Evolutionary conservation across 2,329 filamentous ascomycete species (phyloP), one percentile per base, ranked within the genome.

Genomic region (Xylaria sp.): DNA sequence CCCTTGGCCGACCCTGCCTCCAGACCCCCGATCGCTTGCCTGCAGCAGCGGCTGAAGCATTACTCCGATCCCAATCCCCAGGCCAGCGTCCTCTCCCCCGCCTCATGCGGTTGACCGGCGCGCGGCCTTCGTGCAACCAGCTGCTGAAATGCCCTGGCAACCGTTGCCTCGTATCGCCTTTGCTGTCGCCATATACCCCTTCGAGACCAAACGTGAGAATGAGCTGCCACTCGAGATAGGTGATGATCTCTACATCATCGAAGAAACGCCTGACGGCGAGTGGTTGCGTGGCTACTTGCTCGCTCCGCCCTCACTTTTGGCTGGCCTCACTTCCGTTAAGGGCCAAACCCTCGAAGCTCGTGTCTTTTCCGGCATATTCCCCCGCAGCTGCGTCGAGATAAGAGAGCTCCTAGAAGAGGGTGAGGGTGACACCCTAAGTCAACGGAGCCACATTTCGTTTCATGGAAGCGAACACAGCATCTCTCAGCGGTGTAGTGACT

Each of bases 361-460:
- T 65, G 94, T 99, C 60, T 99, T 97, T 73, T 96, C 92, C n/a
- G 94, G 94, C 68, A 96, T 99, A 70, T 99, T 99, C 72, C 94
- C 94, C 9, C 84, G 90, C 66, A 94, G 88, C 73, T 99, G 93
- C 69, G 93, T 99, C 59, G 92, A 99, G 75, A 88, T 99, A 60
- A 87, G 93, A 66, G 94, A 99, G 76, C 86, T 96, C 57, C 82
- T 99, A 42, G 92, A 90, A 61, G 91, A 93, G 62, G 78, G 80
- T 4, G 87, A 89, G 57, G 79, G 83, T 10, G 74, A 92, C 61
- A 78, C 80, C 4, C 86, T 80, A 5, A 86, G 88, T 58, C 79
- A 83, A n/a, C 74, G 82, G 55, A 75, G 78, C 18, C 71, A 76
- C 57, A 76, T 60, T 8, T 70, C 67, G 34, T 67, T 69, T n/a